Evolutionary conservation across 305 asterid genomes (phyloP).

Genomic region (Fraxinus sp.): DNA sequence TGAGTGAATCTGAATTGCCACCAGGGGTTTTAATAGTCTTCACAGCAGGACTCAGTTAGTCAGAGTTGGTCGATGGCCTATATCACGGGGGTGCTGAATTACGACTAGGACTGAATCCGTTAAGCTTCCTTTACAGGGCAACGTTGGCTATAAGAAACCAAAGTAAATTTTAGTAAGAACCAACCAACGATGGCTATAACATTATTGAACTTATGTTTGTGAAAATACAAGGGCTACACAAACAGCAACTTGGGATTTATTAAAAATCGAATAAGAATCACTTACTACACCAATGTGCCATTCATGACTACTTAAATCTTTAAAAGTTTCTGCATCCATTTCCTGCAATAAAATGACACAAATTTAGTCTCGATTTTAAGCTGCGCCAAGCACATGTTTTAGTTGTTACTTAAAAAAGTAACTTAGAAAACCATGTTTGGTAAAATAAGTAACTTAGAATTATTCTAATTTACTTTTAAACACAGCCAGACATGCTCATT

Average conservation of each 20-base stretch:
- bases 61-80: conserved; percentile 29
- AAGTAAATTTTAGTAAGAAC: not conserved
- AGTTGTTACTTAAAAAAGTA: not conserved
- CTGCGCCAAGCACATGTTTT: not conserved
- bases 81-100: conserved; percentile 66
- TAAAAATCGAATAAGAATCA: not conserved
- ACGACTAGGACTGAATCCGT: conserved; percentile 64
- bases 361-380: not conserved
- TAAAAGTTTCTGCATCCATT: conserved; percentile 81
- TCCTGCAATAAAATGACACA: conserved; percentile 44
- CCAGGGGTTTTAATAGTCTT: not conserved
- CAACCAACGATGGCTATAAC: not conserved
- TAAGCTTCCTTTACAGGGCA: conserved; percentile 39
- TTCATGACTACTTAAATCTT: conserved; percentile 56
- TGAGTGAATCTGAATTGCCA: not conserved
- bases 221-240: not conserved
- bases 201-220: not conserved
- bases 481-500: not conserved
- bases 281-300: conserved; percentile 95
- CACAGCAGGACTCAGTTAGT: conserved; percentile 1
- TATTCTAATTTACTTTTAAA: not conserved
- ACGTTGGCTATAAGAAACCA: conserved; percentile 51
- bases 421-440: not conserved
- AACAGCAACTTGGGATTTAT: not conserved
- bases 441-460: not conserved